Evolutionary conservation across 805 yeast genomes (phyloP), one percentile per base, ranked within the genome.

Genomic region (Brettanomyces naardenensis): DNA sequence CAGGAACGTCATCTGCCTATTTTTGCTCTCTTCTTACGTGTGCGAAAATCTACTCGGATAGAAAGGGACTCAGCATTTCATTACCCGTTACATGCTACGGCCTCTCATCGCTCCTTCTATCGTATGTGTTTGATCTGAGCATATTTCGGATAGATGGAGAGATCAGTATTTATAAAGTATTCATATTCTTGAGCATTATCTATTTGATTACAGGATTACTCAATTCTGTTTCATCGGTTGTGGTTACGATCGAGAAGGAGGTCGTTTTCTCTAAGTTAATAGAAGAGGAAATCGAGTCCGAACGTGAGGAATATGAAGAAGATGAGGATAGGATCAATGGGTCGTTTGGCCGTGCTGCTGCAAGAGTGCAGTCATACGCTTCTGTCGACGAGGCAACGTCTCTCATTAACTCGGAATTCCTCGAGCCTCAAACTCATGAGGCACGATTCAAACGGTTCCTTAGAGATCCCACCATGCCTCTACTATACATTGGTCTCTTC

Each of bases 81-180:
- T 70, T 83, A 32, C 98, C 98, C 0, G 89, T 90, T 2, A 75
- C 95, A 1, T 81, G 81, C 44, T 89, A 82, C 57, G 98, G 97
- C 1, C 52, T 87, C 22, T 81, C 95, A 4, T 74, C 95, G 2
- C 64, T 92, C 39, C 58, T 89, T 34, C 81, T 84, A 3, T 71
- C 95, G 0, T 88, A 78, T 23, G 54, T 53, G 74, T 32, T 58
- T 74, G 53, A 72, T 68, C 42, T 53, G 69, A 19, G 45, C 47
- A 6, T 62, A 65, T 78, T 59, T 36, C 50, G 44, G 18, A 26
- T 43, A 4, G 45, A 44, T 43, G 49, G 49, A 14, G 48, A 44
- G 1, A 51, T 82, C 31, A 68, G 79, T 48, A 56, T 82, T 32
- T 54, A 60, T 30, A 63, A 54, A 36, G 75, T 78, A 4, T 84